Conservation (phyloP, 2,329 filamentous ascomycete genomes). For the Pyrenochaeta sp. region DNA sequence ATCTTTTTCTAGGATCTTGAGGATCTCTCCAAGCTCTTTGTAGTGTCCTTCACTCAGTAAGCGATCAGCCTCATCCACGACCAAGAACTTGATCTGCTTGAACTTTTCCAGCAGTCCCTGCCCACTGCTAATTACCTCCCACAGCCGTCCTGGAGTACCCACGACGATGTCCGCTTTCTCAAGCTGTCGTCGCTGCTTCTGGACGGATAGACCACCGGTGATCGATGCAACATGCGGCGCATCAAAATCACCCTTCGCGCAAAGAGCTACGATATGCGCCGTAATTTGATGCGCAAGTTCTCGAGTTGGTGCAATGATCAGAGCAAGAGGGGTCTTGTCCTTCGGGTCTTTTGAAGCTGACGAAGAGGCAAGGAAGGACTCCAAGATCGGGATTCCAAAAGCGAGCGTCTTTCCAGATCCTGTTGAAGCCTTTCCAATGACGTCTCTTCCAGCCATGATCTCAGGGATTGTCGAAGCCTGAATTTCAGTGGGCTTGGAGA, state of each 20-base stretch:
- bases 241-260: conserved; percentile 69
- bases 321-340: conserved; percentile 61
- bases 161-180: conserved; percentile 90
- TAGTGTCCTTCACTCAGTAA: conserved; percentile 93
- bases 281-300: conserved; percentile 93
- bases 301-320: conserved; percentile 90
- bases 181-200: conserved; percentile 90
- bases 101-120: conserved; percentile 74
- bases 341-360: conserved; percentile 37
- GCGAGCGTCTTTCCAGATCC: conserved; percentile 97
- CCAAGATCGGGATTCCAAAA: conserved; percentile 91
- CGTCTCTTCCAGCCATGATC: conserved; percentile 83
- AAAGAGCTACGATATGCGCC: conserved; percentile 81
- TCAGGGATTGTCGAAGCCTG: conserved; percentile 82
- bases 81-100: conserved; percentile 78
- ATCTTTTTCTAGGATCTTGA: conserved; percentile 78
- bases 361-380: conserved; percentile 72
- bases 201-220: conserved; percentile 90
- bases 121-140: conserved; percentile 88
- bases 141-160: conserved; percentile 88
- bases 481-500: conserved; percentile 81
- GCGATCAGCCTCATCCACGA: conserved; percentile 93
- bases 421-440: conserved; percentile 94
- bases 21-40: conserved; percentile 89
- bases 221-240: conserved; percentile 76